Percentiles rank a stretch among this genome's conserved stretches.
Conservation (phyloP, 2,329 filamentous ascomycete species). For the Phialophora tarda region DNA sequence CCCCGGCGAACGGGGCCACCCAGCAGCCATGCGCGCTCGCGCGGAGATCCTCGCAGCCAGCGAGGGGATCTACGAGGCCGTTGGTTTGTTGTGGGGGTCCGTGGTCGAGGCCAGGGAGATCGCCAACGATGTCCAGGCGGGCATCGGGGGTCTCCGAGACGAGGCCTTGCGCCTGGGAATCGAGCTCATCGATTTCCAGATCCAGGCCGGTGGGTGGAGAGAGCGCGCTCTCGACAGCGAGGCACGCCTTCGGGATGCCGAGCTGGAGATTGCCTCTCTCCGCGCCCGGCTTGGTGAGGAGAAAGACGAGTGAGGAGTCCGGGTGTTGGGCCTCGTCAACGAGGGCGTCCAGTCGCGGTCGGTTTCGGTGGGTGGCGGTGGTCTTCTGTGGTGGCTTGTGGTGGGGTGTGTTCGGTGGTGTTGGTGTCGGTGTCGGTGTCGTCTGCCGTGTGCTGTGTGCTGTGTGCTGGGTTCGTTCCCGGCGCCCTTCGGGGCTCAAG, state of each 20-base stretch:
- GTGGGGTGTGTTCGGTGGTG: neutral
- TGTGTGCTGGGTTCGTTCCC: slow-evolving; percentile 1
- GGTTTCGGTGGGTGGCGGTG: neutral
- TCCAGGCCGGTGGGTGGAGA: slow-evolving; percentile 7
- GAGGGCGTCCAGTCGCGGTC: neutral
- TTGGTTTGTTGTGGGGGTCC: slow-evolving; percentile 13
- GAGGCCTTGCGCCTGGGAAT: slow-evolving; percentile 7
- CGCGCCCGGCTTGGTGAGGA: slow-evolving; percentile 5
- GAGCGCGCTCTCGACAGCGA: slow-evolving; percentile 17
- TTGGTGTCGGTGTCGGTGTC: neutral
- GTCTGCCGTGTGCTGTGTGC: slow-evolving; percentile 7
- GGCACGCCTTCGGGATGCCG: slow-evolving; percentile 12
- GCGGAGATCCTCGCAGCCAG: slow-evolving; percentile 12
- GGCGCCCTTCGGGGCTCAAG: slow-evolving; percentile 14
- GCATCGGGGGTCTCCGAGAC: slow-evolving; percentile 1
- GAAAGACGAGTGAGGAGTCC: neutral
- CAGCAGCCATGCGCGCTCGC: slow-evolving; percentile 27
- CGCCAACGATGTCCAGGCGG: slow-evolving; percentile 9
- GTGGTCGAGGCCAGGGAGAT: slow-evolving; percentile 10
- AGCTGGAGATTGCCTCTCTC: slow-evolving; percentile 14
- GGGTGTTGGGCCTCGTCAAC: neutral
- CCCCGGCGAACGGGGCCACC: slow-evolving; percentile 8
- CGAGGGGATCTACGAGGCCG: slow-evolving; percentile 18
- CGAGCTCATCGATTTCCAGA: slow-evolving; percentile 2
- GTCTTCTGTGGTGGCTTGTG: neutral